A percentile compares a stretch with the other conserved stretches of the same genome.
Evolutionary conservation across 768 basidiomycete genomes (phyloP).

Genomic region (Hericium rajendrae): DNA sequence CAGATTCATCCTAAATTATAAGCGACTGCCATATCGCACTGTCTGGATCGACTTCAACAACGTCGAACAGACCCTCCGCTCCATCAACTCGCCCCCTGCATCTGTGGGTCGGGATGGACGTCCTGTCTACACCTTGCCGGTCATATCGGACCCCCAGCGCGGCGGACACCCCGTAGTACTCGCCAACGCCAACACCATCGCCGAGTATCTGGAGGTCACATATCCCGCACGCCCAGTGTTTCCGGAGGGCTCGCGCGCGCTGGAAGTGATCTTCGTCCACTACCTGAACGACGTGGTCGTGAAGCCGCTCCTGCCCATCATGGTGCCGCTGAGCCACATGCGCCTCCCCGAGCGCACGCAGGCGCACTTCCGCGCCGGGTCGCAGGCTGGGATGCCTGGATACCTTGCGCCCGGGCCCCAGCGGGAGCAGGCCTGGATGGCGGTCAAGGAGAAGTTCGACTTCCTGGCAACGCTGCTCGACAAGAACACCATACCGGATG

Average conservation of each 20-base stretch:
- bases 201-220: slow-evolving; percentile 59
- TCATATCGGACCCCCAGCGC: slow-evolving; percentile 41
- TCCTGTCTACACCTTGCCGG: slow-evolving; percentile 60
- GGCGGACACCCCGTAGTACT: slow-evolving; percentile 37
- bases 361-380: slow-evolving; percentile 31
- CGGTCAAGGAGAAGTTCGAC: slow-evolving; percentile 57
- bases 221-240: slow-evolving; percentile 65
- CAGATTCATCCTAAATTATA: slow-evolving; percentile 71
- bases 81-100: slow-evolving; percentile 52
- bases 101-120: slow-evolving; percentile 44
- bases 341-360: slow-evolving; percentile 48
- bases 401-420: slow-evolving; percentile 29
- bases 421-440: slow-evolving; percentile 55
- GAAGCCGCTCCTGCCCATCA: slow-evolving; percentile 58
- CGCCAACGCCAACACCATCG: slow-evolving; percentile 52
- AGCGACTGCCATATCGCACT: slow-evolving; percentile 60
- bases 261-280: slow-evolving; percentile 63
- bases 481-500: slow-evolving; percentile 51
- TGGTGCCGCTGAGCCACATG: slow-evolving; percentile 60
- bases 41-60: slow-evolving; percentile 64
- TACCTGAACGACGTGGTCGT: slow-evolving; percentile 57
- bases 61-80: slow-evolving; percentile 49
- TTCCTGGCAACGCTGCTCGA: slow-evolving; percentile 57
- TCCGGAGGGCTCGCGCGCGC: slow-evolving; percentile 58
- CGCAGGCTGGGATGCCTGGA: slow-evolving; percentile 10